These are phyloP conservation scores for Citrus medica DNA, from an alignment of 345 rosid genomes.

Conservation along the genomic window DNA sequence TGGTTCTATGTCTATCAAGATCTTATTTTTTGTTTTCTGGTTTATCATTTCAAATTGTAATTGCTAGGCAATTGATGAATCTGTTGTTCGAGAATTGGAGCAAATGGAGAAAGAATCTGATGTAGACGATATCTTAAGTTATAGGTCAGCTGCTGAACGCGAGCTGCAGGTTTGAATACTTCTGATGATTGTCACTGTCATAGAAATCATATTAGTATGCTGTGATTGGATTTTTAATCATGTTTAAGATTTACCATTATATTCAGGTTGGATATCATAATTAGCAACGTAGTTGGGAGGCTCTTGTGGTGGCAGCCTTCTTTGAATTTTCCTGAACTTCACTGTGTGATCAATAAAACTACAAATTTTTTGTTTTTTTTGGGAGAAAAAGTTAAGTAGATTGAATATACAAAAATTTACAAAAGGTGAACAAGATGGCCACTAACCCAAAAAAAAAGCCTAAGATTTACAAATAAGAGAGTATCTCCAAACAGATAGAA, in stretches of 20 bases:
- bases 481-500: no score
- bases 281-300: neutral
- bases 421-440: no score
- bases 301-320: neutral
- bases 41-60: slow-evolving; percentile 25
- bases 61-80: slow-evolving; percentile 60
- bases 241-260: neutral
- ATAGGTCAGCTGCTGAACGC: slow-evolving; percentile 78
- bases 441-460: no score
- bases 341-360: neutral
- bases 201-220: neutral
- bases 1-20: neutral
- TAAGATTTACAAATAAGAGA: no score
- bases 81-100: slow-evolving; percentile 68
- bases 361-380: no score
- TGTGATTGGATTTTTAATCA: neutral
- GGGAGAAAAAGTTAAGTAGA: no score
- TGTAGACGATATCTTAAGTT: slow-evolving; percentile 77
- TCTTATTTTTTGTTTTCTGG: slow-evolving; percentile 5
- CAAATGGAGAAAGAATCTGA: slow-evolving; percentile 86
- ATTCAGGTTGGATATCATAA: neutral
- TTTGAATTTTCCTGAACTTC: neutral
- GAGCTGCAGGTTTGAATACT: slow-evolving; percentile 70
- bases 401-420: no score
- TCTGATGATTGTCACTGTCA: neutral